phyloP scores from a whole-genome alignment of 2,329 filamentous ascomycete species.

The Colletotrichum horii region DNA sequence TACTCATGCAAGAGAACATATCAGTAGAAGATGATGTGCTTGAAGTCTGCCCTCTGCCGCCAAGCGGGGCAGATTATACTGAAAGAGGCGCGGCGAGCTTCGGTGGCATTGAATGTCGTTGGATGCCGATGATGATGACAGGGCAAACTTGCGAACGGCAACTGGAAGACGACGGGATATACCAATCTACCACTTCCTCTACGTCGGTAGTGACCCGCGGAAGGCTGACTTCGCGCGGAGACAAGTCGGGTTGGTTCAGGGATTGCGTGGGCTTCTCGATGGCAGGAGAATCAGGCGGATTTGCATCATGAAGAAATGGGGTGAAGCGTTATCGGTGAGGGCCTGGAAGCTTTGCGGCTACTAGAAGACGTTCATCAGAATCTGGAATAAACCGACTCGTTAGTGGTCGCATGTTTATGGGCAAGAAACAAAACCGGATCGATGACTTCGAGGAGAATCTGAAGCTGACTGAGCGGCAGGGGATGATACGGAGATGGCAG shows the following conservation, averaged over 20 bases:
- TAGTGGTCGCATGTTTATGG: too few species aligned
- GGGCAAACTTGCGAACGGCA: not conserved
- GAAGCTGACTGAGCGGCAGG: too few species aligned
- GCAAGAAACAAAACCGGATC: too few species aligned
- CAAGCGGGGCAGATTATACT: not conserved
- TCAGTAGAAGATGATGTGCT: too few species aligned
- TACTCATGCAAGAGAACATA: too few species aligned
- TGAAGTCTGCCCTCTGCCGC: too few species aligned
- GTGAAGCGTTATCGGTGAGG: not conserved
- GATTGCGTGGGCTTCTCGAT: not conserved
- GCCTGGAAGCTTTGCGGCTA: not conserved
- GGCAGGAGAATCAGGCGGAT: not conserved
- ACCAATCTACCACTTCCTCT: not conserved
- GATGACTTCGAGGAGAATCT: too few species aligned
- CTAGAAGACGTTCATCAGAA: not conserved
- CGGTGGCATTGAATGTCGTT: not conserved
- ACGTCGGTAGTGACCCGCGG: not conserved
- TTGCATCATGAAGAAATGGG: not conserved
- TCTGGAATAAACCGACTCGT: not conserved
- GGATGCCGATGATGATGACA: not conserved
- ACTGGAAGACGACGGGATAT: not conserved
- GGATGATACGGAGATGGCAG: too few species aligned
- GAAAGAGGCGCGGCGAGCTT: not conserved
- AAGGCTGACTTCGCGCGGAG: not conserved
- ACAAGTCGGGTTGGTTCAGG: not conserved